Base-by-base conservation (phyloP, 495 filamentous ascomycete genomes). In the Letharia columbiana region DNA sequence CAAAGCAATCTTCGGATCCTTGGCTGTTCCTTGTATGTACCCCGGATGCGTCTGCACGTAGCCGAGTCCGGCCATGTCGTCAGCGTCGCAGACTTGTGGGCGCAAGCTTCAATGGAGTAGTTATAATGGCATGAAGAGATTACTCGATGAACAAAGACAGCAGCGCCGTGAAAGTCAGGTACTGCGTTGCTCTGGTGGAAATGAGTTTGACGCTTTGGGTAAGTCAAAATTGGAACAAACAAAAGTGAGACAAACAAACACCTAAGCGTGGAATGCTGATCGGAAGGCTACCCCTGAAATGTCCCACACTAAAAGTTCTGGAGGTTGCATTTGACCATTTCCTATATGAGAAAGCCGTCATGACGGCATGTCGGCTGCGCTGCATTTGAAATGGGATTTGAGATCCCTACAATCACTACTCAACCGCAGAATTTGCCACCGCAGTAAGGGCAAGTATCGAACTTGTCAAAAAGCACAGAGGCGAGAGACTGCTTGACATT, bases 371-470 rank as follows among this genome's bases (percentile, higher is more conserved):
- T 50, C 1, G 0, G 28, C 5, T 31, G n/a, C 52, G 8, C 12
- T 1, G 15, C 8, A 56, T 35, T 7, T 13, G 10, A 52, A 3
- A 2, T 33, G 13, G 13, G 52, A 31, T 28, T 15, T 23, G n/a
- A 8, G 5, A 2, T 23, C 10, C 49, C n/a, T 50, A 52, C 23
- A 2, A 31, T 31, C 31, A 52, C 20, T 50, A 8, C 12, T 66
- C 44, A 66, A 44, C 42, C 35, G 41, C 63, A 52, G 61, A 58
- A 86, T 66, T 85, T 85, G 31, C 79, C 80, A 12, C 75, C 73
- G 66, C 84, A 86, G 64, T 81, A 84, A 40, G 82, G 72, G 68
- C 84, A 86, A 7, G 75, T 77, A 73, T 86, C 82, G 47, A 83
- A 84, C 1, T 73, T 72, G 35, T 76, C 72, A 57, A 80, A 80